A percentile compares a stretch with the other conserved stretches of the same genome.
phyloP scores from a whole-genome alignment of 2,329 filamentous ascomycete genomes.

The Sodiomyces alkalinus region DNA sequence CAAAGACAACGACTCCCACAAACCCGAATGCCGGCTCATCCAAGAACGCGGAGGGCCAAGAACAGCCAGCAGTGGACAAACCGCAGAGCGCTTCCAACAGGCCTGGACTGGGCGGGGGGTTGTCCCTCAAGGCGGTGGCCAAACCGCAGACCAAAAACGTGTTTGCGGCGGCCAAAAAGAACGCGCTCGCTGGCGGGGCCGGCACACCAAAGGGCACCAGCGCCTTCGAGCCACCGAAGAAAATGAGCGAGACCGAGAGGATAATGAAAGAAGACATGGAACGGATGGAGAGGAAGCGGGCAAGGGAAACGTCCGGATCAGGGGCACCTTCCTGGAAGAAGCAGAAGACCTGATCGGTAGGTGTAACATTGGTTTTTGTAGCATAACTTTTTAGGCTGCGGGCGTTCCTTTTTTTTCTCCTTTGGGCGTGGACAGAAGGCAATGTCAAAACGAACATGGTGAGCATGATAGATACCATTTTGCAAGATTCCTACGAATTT shows the following conservation, averaged over 20 bases:
- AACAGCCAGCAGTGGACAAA: constrained; percentile 9
- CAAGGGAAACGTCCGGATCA: constrained; percentile 30
- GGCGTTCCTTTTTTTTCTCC: too few species aligned
- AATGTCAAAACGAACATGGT: too few species aligned
- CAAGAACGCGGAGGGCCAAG: constrained; percentile 9
- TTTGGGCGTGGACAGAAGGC: too few species aligned
- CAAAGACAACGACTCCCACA: constrained; percentile 16
- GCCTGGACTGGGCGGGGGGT: constrained; percentile 11
- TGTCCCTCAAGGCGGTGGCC: constrained; percentile 51
- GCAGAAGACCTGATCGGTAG: too few species aligned
- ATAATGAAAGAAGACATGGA: constrained; percentile 83
- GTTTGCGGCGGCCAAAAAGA: constrained; percentile 53
- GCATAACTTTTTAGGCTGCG: too few species aligned
- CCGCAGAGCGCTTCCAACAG: constrained; percentile 1
- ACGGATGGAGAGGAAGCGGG: constrained; percentile 55
- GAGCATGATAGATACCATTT: too few species aligned
- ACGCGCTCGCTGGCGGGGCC: constrained; percentile 41
- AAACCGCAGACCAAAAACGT: constrained; percentile 65
- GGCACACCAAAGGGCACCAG: constrained; percentile 49
- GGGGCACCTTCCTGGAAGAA: constrained; percentile 35
- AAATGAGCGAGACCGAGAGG: constrained; percentile 74
- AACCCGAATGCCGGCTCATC: too few species aligned
- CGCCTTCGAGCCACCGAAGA: constrained; percentile 49
- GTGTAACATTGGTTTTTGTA: too few species aligned
- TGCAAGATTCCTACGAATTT: too few species aligned